phyloP scores from a whole-genome alignment of 2,329 filamentous ascomycete species.

The Verticillium zaregamsianum region DNA sequence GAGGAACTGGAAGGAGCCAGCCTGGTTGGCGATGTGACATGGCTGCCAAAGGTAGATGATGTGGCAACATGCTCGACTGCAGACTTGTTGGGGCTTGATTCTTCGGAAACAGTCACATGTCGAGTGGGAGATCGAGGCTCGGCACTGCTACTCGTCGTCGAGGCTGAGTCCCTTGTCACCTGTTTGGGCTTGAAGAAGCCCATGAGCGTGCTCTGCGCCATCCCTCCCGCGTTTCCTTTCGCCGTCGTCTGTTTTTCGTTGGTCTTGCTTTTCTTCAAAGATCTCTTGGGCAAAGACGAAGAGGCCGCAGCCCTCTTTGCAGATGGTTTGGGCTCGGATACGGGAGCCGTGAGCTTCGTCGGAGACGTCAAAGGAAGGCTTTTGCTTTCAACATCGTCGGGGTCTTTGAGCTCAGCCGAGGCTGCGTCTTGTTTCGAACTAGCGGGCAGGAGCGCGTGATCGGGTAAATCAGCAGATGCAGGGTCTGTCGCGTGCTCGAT shows the following conservation, averaged over 20 bases:
- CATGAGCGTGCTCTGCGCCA: conserved; percentile 57
- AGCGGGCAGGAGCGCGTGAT: background rate
- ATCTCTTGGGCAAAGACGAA: conserved; percentile 19
- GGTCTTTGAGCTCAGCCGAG: background rate
- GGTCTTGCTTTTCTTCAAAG: conserved; percentile 30
- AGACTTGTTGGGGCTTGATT: background rate
- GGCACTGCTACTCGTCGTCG: background rate
- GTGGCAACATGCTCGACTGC: background rate
- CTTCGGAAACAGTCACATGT: background rate
- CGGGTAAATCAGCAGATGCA: background rate
- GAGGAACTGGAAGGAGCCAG: background rate
- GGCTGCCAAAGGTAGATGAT: background rate
- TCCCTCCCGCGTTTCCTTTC: conserved; percentile 24
- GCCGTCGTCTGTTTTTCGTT: conserved; percentile 17
- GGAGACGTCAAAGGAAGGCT: background rate
- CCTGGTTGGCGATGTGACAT: background rate
- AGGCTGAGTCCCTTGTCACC: background rate
- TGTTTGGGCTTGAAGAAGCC: conserved; percentile 73
- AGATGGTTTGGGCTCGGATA: conserved; percentile 5
- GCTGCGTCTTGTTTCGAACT: background rate
- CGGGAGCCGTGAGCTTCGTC: conserved; percentile 30
- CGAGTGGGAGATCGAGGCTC: background rate
- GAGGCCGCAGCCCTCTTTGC: conserved; percentile 13
- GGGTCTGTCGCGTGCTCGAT: background rate
- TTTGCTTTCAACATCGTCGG: conserved; percentile 6